phyloP scores from a whole-genome alignment of 2,329 filamentous ascomycete species.

The Penicillium sp. region DNA sequence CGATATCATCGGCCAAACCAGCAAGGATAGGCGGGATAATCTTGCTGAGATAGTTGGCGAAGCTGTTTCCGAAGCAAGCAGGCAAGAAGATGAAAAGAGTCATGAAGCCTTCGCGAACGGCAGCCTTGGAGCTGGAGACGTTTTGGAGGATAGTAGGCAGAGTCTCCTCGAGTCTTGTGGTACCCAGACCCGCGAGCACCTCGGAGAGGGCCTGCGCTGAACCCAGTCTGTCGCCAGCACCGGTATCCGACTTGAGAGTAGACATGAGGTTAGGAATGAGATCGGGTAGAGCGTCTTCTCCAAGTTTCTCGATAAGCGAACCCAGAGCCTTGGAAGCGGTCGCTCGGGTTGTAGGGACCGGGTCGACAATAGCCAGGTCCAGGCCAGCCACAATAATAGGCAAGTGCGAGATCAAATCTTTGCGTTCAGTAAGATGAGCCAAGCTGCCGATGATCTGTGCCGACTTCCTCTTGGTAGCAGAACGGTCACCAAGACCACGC shows the following conservation, averaged over 20 bases:
- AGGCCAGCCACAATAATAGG: slow-evolving; percentile 89
- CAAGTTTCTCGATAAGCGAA: slow-evolving; percentile 95
- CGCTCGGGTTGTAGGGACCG: slow-evolving; percentile 91
- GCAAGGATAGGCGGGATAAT: slow-evolving; percentile 95
- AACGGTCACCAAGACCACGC: slow-evolving; percentile 84
- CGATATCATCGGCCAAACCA: slow-evolving; percentile 91
- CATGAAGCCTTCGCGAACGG: slow-evolving; percentile 98
- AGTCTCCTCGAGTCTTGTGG: slow-evolving; percentile 87
- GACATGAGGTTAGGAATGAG: slow-evolving; percentile 97
- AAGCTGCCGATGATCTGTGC: slow-evolving; percentile 97
- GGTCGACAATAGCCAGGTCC: slow-evolving; percentile 85
- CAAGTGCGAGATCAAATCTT: slow-evolving; percentile 85
- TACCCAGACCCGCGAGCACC: slow-evolving; percentile 91
- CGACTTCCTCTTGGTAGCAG: slow-evolving; percentile 92
- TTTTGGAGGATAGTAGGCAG: slow-evolving; percentile 95
- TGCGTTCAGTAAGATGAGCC: slow-evolving; percentile 93
- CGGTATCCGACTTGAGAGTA: slow-evolving; percentile 94
- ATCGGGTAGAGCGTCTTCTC: slow-evolving; percentile 93
- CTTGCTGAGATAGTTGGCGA: slow-evolving; percentile 88
- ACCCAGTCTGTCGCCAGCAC: slow-evolving; percentile 90
- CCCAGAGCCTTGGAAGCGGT: slow-evolving; percentile 94
- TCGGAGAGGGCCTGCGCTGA: slow-evolving; percentile 96
- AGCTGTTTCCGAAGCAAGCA: slow-evolving; percentile 98
- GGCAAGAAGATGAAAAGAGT: slow-evolving; percentile 98
- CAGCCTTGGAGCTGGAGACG: slow-evolving; percentile 82